Percentiles rank a stretch among this genome's conserved stretches.
Conservation (phyloP, 2,329 filamentous ascomycete species). For the Taxawa tesnikishii region DNA sequence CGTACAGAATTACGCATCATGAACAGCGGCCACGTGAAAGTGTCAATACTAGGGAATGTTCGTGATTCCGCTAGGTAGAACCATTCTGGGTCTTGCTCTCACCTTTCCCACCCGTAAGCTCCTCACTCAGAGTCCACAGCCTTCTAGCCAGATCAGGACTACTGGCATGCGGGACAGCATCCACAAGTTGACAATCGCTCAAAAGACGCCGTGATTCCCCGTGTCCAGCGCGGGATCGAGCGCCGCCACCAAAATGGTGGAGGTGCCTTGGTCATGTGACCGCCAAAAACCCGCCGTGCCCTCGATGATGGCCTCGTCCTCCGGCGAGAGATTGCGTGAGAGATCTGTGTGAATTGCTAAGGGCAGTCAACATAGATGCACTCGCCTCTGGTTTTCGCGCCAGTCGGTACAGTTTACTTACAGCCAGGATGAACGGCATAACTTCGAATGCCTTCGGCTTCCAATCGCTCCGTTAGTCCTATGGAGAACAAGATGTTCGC, state of each 20-base stretch:
- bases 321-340: slow-evolving; percentile 7
- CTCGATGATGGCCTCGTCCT: slow-evolving; percentile 12
- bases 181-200: slow-evolving; percentile 20
- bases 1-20: too few species aligned
- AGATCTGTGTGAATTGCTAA: slow-evolving; percentile 9
- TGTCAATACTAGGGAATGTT: too few species aligned
- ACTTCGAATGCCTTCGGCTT: slow-evolving; percentile 19
- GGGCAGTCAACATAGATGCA: not conserved
- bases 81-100: too few species aligned
- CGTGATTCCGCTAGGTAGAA: too few species aligned
- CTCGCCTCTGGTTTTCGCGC: not conserved
- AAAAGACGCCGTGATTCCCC: slow-evolving; percentile 15
- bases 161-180: slow-evolving; percentile 21
- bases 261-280: slow-evolving; percentile 28
- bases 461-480: slow-evolving; percentile 21
- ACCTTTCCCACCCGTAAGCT: slow-evolving; percentile 11
- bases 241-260: slow-evolving; percentile 30
- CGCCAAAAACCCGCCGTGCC: slow-evolving; percentile 18
- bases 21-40: too few species aligned
- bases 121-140: slow-evolving; percentile 26
- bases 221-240: slow-evolving; percentile 26
- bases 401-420: slow-evolving; percentile 3
- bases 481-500: slow-evolving; percentile 33
- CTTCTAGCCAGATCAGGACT: slow-evolving; percentile 24
- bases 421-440: slow-evolving; percentile 29